phyloP scores from a whole-genome alignment of 2,329 filamentous ascomycete genomes.

The Xylariomycetidae sp. region DNA sequence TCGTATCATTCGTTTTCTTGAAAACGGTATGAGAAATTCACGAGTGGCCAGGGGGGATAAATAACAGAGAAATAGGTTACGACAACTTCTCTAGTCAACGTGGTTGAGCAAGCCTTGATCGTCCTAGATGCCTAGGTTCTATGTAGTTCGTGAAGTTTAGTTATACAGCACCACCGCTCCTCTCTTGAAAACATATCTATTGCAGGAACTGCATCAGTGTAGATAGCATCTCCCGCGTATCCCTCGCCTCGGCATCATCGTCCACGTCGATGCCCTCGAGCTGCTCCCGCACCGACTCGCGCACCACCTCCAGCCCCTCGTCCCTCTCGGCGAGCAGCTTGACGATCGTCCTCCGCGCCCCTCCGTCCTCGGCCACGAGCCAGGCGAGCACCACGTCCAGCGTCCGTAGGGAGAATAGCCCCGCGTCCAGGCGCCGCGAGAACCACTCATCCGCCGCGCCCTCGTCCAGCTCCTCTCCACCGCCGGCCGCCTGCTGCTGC shows the following conservation, averaged over 20 bases:
- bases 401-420: constrained; percentile 76
- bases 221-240: constrained; percentile 50
- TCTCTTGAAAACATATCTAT: too few species aligned
- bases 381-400: constrained; percentile 84
- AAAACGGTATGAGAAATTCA: too few species aligned
- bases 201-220: constrained; percentile 48
- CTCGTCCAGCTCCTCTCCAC: constrained; percentile 58
- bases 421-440: constrained; percentile 72
- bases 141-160: too few species aligned
- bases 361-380: constrained; percentile 84
- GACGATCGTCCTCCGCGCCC: constrained; percentile 62
- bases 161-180: too few species aligned
- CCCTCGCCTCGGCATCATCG: constrained; percentile 38
- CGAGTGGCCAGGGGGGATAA: too few species aligned
- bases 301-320: constrained; percentile 60
- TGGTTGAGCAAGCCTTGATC: too few species aligned
- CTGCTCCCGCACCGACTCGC: constrained; percentile 61
- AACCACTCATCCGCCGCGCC: constrained; percentile 67
- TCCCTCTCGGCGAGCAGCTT: constrained; percentile 63
- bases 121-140: too few species aligned
- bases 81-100: too few species aligned
- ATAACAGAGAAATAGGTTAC: too few species aligned
- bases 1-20: too few species aligned
- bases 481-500: constrained; percentile 50
- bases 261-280: constrained; percentile 43